Percentiles rank a stretch among this genome's conserved stretches.
Evolutionary conservation across 805 yeast species (phyloP).

Genomic region (Cyberlindnera subsufficiens): DNA sequence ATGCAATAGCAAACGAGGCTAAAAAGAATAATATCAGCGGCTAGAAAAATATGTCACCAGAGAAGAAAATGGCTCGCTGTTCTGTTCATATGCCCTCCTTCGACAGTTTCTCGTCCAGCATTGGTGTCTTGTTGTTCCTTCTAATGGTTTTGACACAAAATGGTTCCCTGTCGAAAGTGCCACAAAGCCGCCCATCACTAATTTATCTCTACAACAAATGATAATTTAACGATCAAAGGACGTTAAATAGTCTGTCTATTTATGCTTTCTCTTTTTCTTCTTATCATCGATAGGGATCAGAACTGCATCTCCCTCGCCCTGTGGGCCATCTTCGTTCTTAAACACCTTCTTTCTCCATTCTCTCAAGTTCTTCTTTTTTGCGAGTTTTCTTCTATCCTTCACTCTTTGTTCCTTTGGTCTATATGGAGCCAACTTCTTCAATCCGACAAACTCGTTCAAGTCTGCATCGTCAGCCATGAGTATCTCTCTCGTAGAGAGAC

Average conservation of each 20-base stretch:
- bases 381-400: slow-evolving; percentile 78
- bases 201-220: background rate
- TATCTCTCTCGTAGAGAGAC: slow-evolving; percentile 80
- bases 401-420: slow-evolving; percentile 64
- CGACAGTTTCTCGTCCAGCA: no score
- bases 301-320: slow-evolving; percentile 20
- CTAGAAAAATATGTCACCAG: no score
- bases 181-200: background rate
- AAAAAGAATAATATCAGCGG: no score
- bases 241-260: background rate
- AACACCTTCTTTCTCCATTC: slow-evolving; percentile 90
- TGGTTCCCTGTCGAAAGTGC: no score
- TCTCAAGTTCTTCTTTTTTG: slow-evolving; percentile 74
- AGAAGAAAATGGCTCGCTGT: no score
- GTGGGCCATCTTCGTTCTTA: slow-evolving; percentile 48
- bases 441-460: slow-evolving; percentile 77
- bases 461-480: slow-evolving; percentile 83
- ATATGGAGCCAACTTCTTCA: slow-evolving; percentile 92
- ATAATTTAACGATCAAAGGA: background rate
- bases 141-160: no score
- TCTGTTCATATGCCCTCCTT: no score
- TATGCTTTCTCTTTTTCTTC: slow-evolving; percentile 7
- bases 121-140: no score
- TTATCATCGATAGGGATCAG: slow-evolving; percentile 18
- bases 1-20: no score